A percentile compares a stretch with the other conserved stretches of the same genome.
These are phyloP conservation scores for Boletus rubropictus DNA, from an alignment of 768 basidiomycete species.

Conservation along the genomic window DNA sequence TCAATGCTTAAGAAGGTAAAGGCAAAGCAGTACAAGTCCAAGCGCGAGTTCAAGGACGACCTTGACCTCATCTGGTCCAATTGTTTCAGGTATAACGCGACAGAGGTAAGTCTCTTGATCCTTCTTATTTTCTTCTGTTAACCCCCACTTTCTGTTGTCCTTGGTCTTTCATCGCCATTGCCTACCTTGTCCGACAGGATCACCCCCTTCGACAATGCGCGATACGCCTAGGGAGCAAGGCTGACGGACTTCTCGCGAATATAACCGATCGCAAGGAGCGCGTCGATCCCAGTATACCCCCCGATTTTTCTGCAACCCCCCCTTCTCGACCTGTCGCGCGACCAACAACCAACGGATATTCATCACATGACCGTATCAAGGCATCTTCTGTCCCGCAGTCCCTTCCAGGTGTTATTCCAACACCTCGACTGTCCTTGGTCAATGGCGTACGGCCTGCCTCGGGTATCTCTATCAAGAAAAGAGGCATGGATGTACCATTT, in stretches of 20 bases:
- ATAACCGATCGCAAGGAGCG: constrained; percentile 87
- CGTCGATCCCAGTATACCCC: constrained; percentile 61
- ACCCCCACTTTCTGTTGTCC: not conserved
- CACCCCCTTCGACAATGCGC: constrained; percentile 87
- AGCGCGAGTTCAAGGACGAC: constrained; percentile 90
- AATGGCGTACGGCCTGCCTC: constrained; percentile 17
- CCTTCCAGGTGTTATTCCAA: not conserved
- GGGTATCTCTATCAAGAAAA: constrained; percentile 10
- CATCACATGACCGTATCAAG: constrained; percentile 21
- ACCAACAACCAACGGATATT: constrained; percentile 40
- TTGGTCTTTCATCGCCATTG: not conserved
- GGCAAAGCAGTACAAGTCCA: constrained; percentile 85
- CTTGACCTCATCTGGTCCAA: constrained; percentile 97
- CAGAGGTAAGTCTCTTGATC: constrained; percentile 58
- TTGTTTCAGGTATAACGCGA: constrained; percentile 87
- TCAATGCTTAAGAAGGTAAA: constrained; percentile 94
- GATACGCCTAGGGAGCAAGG: constrained; percentile 73
- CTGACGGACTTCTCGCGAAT: constrained; percentile 79
- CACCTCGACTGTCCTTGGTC: constrained; percentile 8
- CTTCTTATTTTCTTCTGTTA: not conserved
- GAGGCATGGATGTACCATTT: constrained; percentile 45
- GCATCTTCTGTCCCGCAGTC: constrained; percentile 23
- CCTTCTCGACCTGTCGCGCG: constrained; percentile 31
- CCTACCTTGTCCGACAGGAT: constrained; percentile 40
- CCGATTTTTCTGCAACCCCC: constrained; percentile 32